phyloP scores from a whole-genome alignment of 2,329 filamentous ascomycete genomes.

The Emergomyces pasteurianus region DNA sequence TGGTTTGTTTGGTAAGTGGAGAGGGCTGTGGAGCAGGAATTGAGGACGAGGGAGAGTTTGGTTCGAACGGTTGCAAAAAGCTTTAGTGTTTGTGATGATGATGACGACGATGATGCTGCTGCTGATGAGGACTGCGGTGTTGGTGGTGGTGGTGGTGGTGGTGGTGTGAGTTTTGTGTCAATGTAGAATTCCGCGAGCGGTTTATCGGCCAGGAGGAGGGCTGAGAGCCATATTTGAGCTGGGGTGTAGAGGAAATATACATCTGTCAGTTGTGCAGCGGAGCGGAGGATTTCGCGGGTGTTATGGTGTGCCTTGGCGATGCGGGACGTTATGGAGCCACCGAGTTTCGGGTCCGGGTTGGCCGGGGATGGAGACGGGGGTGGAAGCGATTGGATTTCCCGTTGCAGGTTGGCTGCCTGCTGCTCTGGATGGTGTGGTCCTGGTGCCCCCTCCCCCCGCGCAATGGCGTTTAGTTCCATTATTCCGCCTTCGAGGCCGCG shows the following conservation, averaged over 20 bases:
- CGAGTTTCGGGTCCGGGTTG: conserved; percentile 13
- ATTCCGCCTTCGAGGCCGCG: conserved; percentile 75
- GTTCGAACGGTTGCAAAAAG: conserved; percentile 22
- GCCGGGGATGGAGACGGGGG: conserved; percentile 14
- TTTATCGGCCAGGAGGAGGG: conserved; percentile 61
- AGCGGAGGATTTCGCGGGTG: conserved; percentile 63
- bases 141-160: conserved; percentile 1
- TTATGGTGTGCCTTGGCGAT: conserved; percentile 56
- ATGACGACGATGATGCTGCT: conserved; percentile 1
- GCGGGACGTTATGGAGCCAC: conserved; percentile 29
- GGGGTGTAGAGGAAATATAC: conserved; percentile 96
- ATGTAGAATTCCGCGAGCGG: conserved; percentile 35
- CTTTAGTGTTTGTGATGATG: conserved; percentile 9
- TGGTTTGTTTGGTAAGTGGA: conserved; percentile 22
- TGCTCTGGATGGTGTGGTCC: conserved; percentile 19
- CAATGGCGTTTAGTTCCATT: conserved; percentile 63
- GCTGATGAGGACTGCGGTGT: conserved; percentile 9
- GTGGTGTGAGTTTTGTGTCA: conserved; percentile 29
- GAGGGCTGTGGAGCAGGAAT: conserved; percentile 28
- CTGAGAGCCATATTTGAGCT: conserved; percentile 81
- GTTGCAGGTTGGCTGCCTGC: conserved; percentile 21
- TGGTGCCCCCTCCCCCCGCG: conserved; percentile 44
- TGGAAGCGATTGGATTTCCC: conserved; percentile 20
- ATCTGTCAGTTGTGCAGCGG: conserved; percentile 75
- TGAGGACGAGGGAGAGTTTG: conserved; percentile 28